Percentiles rank a stretch among this genome's conserved stretches.
Conservation (phyloP, 2,329 filamentous ascomycete genomes). For the Colletotrichum sp. region DNA sequence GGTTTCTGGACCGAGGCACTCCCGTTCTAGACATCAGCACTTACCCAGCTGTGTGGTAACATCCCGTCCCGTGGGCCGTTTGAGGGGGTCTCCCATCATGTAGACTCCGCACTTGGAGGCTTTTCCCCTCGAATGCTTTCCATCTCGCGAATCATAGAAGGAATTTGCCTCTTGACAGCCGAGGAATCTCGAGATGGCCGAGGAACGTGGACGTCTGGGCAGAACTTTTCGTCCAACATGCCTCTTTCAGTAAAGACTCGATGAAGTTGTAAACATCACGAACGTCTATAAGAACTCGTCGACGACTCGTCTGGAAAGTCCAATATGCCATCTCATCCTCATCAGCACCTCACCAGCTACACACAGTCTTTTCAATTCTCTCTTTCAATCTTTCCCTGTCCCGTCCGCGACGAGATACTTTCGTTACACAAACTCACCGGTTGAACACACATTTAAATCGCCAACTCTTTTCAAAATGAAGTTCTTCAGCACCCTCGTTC, state of each 20-base stretch:
- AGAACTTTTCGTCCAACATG: neutral
- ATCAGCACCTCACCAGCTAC: neutral
- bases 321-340: neutral
- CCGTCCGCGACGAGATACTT: slow-evolving; percentile 1
- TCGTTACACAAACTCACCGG: neutral
- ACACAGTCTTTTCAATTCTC: neutral
- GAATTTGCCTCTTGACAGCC: neutral
- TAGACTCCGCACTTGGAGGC: neutral
- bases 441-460: neutral
- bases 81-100: neutral
- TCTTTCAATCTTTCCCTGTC: neutral
- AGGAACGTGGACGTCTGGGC: neutral
- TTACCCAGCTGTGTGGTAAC: neutral
- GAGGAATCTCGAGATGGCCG: neutral
- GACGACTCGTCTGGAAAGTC: neutral
- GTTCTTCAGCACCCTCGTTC: slow-evolving; percentile 3
- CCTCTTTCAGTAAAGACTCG: slow-evolving; percentile 1
- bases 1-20: neutral
- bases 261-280: neutral
- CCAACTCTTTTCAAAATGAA: slow-evolving; percentile 11
- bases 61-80: neutral
- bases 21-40: neutral
- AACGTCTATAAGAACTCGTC: neutral
- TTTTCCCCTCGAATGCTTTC: neutral
- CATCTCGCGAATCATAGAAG: neutral